Base-by-base conservation (phyloP, 306 rosid species). In the Cucurbita moschata region DNA sequence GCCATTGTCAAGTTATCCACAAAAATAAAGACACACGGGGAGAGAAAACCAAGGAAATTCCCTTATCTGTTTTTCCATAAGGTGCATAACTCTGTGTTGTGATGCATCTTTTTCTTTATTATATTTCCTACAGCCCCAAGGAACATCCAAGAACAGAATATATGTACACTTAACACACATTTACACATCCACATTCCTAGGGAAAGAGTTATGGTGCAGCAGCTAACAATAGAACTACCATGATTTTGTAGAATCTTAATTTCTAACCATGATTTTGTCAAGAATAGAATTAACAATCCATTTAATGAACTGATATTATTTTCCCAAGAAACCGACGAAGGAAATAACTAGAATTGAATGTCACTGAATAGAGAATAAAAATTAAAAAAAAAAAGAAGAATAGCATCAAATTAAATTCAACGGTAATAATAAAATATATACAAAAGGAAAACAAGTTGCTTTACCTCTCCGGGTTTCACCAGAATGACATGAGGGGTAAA, bases 381-480 rank as follows among this genome's bases (percentile, higher is more conserved):
- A 1, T 16, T 16, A 14, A 26, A 47, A 47, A 6, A n/a, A 47
- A 3, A 68, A 14, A 26, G 47, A 42, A 46, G 10, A 67, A 47
- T 46, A 5, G 14, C 39, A 68, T 23, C 42, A 68, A 67, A 67
- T 46, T 18, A 21, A 67, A 46, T 46, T 46, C 72, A 46, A 11
- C 55, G 44, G 12, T 55, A 44, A 13, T 6, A 65, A 5, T 6
- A 65, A 5, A 11, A 43, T 43, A 21, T 1, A 43, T 5, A 21
- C 12, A 26, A 68, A 47, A 30, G 23, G 57, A 26, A 68, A 68
- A 35, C 39, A 14, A 35, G 42, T 68, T 26, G 16, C 74, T 30
- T 70, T 26, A 70, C 74, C 74, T 70, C 74, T 16, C 74, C 74
- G 35, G 60, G 74, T 9, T 70, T 70, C 46, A 70, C 74, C 23